phyloP scores from a whole-genome alignment of 2,329 filamentous ascomycete species.

The Penicillium sp. region DNA sequence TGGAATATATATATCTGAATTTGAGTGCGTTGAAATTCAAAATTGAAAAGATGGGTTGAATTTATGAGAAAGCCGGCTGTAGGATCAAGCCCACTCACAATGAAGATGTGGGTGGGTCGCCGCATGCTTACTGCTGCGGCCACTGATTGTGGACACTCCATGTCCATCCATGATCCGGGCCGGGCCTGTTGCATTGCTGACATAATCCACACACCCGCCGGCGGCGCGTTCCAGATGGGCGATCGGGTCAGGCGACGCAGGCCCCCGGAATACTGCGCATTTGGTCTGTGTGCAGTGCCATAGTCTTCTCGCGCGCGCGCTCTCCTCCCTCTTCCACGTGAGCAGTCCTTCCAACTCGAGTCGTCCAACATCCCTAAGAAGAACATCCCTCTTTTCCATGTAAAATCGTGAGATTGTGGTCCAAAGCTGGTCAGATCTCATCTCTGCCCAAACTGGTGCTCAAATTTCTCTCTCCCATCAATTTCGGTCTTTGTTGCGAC shows the following conservation, averaged over 20 bases:
- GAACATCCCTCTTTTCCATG: constrained; percentile 25
- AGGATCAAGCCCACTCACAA: too few species aligned
- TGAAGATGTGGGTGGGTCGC: too few species aligned
- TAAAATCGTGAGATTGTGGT: constrained; percentile 21
- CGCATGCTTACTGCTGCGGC: too few species aligned
- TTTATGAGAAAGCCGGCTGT: too few species aligned
- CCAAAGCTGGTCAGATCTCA: constrained; percentile 17
- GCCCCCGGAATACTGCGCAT: constrained; percentile 12
- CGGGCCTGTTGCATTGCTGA: constrained; percentile 2
- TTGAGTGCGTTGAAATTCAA: too few species aligned
- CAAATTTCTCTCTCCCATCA: constrained; percentile 11
- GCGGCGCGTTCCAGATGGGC: neutral
- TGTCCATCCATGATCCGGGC: neutral
- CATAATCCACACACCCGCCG: neutral
- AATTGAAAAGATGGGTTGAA: too few species aligned
- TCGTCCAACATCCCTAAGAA: constrained; percentile 26
- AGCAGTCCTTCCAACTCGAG: constrained; percentile 33
- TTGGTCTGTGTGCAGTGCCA: constrained; percentile 19
- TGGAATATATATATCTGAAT: too few species aligned
- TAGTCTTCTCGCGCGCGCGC: constrained; percentile 14
- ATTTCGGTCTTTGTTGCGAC: constrained; percentile 19
- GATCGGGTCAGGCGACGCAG: constrained; percentile 27
- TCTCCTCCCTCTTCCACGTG: constrained; percentile 35
- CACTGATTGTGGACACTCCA: neutral
- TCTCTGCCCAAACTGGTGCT: constrained; percentile 1